Evolutionary conservation across 805 yeast genomes (phyloP), one percentile per base, ranked within the genome.

Genomic region (Candida sakaeoensis): DNA sequence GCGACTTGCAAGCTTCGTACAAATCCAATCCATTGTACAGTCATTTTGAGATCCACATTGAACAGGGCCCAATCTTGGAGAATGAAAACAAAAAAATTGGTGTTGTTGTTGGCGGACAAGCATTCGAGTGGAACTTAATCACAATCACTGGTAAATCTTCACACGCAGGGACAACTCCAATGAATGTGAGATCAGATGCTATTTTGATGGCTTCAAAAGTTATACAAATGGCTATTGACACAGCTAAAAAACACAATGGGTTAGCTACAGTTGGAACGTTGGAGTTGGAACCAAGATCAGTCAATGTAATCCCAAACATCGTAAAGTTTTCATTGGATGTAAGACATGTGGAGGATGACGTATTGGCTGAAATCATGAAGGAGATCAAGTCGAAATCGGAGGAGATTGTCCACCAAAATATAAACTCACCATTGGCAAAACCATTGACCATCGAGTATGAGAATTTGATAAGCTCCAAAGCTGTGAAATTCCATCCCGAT

Each of bases 131-230:
- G 90, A 64, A 69, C 39, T 75, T 71, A 34, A 66, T 79, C 17
- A 67, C 58, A n/a, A 72, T 82, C 16, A 61, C 51, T 8, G 90
- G 90, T 31, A 73, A 69, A 48, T 83, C 85, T 2, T 80, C 79
- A 39, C 90, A 82, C 52, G 79, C 89, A 0, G 90, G 90, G 13
- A 79, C 88, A 1, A 82, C 89, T 0, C 88, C 88, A 12, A 62
- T 82, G 61, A 58, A 61, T 27, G 65, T 75, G 36, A 69, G 89
- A 51, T 66, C 74, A 16, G 89, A 82, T 57, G 79, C 88, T 0
- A 52, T 81, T 36, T 63, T 79, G 10, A 74, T 81, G 1, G 75
- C 82, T 7, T 64, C 86, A 2, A 68, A 65, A 43, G 74, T 82
- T 70, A 75, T 81, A 28, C 68, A 68, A 9, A 68, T 64, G 33